These are phyloP conservation scores for Geosmithia putterillii DNA, from an alignment of 2,329 filamentous ascomycete species.

Conservation along the genomic window DNA sequence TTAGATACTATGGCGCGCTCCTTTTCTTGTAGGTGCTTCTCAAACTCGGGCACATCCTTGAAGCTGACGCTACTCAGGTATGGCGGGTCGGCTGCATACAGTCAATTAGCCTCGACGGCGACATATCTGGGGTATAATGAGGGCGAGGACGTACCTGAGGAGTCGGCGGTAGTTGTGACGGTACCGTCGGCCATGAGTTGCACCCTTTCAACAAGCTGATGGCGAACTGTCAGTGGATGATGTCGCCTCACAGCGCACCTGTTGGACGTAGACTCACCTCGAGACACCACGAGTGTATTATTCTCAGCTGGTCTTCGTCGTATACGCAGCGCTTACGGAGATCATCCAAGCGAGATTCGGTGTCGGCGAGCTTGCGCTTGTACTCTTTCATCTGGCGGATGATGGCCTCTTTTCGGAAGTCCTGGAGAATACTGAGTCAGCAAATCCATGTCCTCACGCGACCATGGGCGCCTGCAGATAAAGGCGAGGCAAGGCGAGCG, in stretches of 20 bases:
- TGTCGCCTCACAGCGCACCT: background rate
- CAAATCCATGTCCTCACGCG: background rate
- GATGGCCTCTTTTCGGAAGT: constrained; percentile 69
- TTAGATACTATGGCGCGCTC: constrained; percentile 65
- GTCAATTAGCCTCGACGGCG: background rate
- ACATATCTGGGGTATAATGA: constrained; percentile 10
- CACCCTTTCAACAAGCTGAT: constrained; percentile 51
- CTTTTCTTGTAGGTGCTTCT: constrained; percentile 67
- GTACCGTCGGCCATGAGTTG: constrained; percentile 43
- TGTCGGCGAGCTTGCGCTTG: constrained; percentile 73
- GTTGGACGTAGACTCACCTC: constrained; percentile 48
- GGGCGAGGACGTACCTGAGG: constrained; percentile 1
- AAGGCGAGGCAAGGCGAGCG: background rate
- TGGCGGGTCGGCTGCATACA: constrained; percentile 27
- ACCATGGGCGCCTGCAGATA: background rate
- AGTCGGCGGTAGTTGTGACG: constrained; percentile 12
- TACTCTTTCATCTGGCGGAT: constrained; percentile 97
- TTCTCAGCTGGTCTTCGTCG: constrained; percentile 85
- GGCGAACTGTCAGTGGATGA: background rate
- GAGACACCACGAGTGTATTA: constrained; percentile 87
- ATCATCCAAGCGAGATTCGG: constrained; percentile 73
- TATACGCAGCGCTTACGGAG: constrained; percentile 65
- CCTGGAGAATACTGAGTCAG: background rate
- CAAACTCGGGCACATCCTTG: constrained; percentile 58
- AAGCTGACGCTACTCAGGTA: constrained; percentile 49